Base-by-base conservation (phyloP, 1,284 basidiomycete genomes). In the Anthracocystis walkeri region DNA sequence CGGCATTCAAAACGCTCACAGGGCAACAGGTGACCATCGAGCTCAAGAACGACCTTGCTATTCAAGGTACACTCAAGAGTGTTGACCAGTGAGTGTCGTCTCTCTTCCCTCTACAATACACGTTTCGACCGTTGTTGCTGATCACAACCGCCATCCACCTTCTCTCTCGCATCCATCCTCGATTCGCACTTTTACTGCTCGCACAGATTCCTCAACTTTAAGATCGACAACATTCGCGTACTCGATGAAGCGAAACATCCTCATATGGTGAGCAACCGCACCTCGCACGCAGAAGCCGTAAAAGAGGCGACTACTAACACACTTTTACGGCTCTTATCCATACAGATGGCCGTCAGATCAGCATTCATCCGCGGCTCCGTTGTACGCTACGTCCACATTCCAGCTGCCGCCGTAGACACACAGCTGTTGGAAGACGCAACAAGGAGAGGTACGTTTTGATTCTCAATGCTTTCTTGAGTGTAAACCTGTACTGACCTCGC, bases 321-420 rank as follows among this genome's bases (percentile, higher is more conserved):
- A n/a, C n/a, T n/a, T n/a, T n/a, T n/a, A n/a, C n/a, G n/a, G n/a
- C n/a, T n/a, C n/a, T n/a, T n/a, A n/a, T n/a, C 11, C 7, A 12
- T 29, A 42, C 81, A 99, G 96, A 94, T 97, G 90, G 95, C 97
- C 0, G 95, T 99, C 51, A 97, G 96, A 87, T 99, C 97, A 85
- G 96, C 94, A 84, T 99, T 99, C 86, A 99, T 99, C 81, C 92
- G 97, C 62, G 97, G 97, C 65, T 97, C 95, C 3, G 97, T 99
- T 14, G 95, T 99, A 41, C 91, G 97, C 78, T 99, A 98, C 84
- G 97, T 99, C 11, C 93, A 97, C 85, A 89, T 99, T 64, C 93
- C 95, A 3, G 90, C 93, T 21, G 91, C 93, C 65, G 92, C 93
- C 70, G 94, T 99, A 70, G 96, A 99, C 86, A 97, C 95, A 5